Evolutionary conservation across 1,284 basidiomycete genomes (phyloP).

Genomic region (Cutaneotrichosporon sp.): DNA sequence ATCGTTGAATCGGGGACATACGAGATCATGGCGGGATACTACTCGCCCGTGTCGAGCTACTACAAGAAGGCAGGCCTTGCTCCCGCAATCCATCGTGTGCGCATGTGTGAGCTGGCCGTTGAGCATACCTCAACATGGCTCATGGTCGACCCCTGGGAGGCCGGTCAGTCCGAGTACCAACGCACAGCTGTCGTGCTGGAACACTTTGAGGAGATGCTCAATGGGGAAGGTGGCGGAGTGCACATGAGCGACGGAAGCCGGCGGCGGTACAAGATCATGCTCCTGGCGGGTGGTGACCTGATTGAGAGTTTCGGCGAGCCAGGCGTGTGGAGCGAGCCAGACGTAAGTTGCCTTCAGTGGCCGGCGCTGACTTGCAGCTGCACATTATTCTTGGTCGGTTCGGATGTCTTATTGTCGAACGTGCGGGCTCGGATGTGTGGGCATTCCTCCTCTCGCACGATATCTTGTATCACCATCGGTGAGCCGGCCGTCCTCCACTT

Average conservation of each 20-base stretch:
- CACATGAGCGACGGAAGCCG: slow-evolving; percentile 42
- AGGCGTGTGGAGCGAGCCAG: slow-evolving; percentile 91
- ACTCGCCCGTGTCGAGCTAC: slow-evolving; percentile 84
- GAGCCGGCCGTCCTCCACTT: slow-evolving; percentile 12
- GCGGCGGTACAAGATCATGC: slow-evolving; percentile 64
- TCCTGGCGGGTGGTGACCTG: slow-evolving; percentile 74
- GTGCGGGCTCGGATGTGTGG: slow-evolving; percentile 85
- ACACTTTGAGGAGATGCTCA: slow-evolving; percentile 91
- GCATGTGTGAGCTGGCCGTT: slow-evolving; percentile 81
- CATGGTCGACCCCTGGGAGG: slow-evolving; percentile 98
- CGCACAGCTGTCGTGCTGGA: slow-evolving; percentile 93
- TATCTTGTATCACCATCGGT: slow-evolving; percentile 53
- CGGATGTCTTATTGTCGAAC: slow-evolving; percentile 91
- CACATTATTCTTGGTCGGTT: slow-evolving; percentile 94
- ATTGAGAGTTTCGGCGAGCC: slow-evolving; percentile 86
- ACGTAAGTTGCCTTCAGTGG: slow-evolving; percentile 57
- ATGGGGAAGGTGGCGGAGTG: slow-evolving; percentile 62
- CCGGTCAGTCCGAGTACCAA: slow-evolving; percentile 82
- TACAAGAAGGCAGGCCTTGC: slow-evolving; percentile 87
- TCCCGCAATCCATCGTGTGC: slow-evolving; percentile 71
- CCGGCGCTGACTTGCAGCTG: slow-evolving; percentile 55
- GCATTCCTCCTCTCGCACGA: slow-evolving; percentile 56
- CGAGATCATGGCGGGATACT: slow-evolving; percentile 88
- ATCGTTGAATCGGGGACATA: slow-evolving; percentile 86
- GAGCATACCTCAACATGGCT: slow-evolving; percentile 57